Evolutionary conservation across 106 monocot species (phyloP).

Genomic region (Platanthera zijinensis): DNA sequence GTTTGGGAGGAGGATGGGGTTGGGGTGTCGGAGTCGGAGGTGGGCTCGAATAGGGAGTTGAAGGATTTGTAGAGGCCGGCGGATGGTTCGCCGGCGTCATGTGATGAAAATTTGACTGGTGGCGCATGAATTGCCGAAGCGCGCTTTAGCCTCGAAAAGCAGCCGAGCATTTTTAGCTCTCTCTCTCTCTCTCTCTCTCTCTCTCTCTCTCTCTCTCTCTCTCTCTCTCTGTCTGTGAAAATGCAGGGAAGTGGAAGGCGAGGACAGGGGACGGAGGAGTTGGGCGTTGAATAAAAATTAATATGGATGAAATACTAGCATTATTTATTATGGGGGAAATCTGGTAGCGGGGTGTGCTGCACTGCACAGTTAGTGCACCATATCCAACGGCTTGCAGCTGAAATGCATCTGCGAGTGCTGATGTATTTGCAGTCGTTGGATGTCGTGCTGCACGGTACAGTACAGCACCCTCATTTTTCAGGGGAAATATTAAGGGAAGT

Average conservation of each 20-base stretch:
- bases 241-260: neutral
- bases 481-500: no score
- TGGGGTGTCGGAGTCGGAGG: constrained; percentile 13
- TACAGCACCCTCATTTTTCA: no score
- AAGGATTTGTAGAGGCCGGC: constrained; percentile 24
- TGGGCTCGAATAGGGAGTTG: constrained; percentile 36
- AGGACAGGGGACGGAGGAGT: neutral
- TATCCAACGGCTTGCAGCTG: no score
- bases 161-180: constrained; percentile 13
- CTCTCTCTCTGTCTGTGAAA: neutral
- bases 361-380: no score
- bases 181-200: constrained; percentile 12
- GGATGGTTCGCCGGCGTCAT: neutral
- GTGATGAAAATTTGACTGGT: neutral
- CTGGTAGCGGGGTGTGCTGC: no score
- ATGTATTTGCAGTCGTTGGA: no score
- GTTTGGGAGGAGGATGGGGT: constrained; percentile 18
- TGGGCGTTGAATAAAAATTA: neutral
- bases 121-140: constrained; percentile 4
- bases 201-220: constrained; percentile 15
- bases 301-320: no score
- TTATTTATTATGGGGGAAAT: no score
- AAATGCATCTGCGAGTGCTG: no score
- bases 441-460: no score
- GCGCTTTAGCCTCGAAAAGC: constrained; percentile 19